These are phyloP conservation scores for Neurospora sublineolata DNA, from an alignment of 495 filamentous ascomycete genomes.

Conservation along the genomic window DNA sequence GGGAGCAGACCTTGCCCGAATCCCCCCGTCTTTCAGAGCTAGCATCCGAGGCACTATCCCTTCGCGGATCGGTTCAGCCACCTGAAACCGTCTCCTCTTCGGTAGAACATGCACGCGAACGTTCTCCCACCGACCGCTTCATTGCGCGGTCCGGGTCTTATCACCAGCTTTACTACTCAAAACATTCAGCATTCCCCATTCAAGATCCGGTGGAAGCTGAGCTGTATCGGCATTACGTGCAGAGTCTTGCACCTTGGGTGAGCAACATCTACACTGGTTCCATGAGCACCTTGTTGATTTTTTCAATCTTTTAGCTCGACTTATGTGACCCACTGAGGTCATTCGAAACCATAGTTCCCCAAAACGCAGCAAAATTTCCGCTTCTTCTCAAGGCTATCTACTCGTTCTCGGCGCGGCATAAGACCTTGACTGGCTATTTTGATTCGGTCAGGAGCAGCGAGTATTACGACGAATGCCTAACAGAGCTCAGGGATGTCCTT, in stretches of 20 bases:
- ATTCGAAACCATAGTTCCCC: conserved; percentile 43
- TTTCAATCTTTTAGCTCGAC: conserved; percentile 32
- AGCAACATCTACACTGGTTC: conserved; percentile 2
- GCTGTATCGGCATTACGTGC: conserved; percentile 38
- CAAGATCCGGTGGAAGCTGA: conserved; percentile 25
- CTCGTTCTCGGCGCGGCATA: conserved; percentile 44
- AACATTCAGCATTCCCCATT: conserved; percentile 20
- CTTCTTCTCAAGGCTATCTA: conserved; percentile 48
- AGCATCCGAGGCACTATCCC: background rate
- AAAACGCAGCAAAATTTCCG: conserved; percentile 36
- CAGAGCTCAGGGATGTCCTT: conserved; percentile 34
- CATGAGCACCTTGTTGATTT: background rate
- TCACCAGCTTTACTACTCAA: background rate
- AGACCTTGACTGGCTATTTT: conserved; percentile 34
- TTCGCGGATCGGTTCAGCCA: background rate
- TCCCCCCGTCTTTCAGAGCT: background rate
- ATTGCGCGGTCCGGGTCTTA: background rate
- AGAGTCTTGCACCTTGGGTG: conserved; percentile 40
- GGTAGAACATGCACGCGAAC: background rate
- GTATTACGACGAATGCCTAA: conserved; percentile 41
- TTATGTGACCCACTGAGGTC: conserved; percentile 43
- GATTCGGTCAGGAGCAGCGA: conserved; percentile 35
- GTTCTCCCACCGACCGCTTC: conserved; percentile 13
- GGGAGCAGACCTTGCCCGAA: background rate
- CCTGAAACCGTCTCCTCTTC: background rate